Conservation (phyloP, 495 filamentous ascomycete species). For the Letharia columbiana region DNA sequence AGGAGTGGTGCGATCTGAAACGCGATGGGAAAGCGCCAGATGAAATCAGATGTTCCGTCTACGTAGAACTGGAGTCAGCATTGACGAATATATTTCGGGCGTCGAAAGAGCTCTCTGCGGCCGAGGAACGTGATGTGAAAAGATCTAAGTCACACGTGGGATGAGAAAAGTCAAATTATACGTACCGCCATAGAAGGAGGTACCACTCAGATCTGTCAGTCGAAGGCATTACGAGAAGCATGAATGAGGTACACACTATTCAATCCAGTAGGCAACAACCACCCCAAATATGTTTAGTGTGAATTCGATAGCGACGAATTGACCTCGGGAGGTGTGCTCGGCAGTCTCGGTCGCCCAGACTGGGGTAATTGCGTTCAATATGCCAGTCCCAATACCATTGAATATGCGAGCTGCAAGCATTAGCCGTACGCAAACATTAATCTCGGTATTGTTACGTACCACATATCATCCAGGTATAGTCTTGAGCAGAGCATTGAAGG, state of each 20-base stretch:
- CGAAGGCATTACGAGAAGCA: neutral
- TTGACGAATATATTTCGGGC: neutral
- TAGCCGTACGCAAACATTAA: neutral
- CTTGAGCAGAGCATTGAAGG: constrained; percentile 52
- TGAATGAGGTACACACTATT: constrained; percentile 41
- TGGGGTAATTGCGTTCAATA: constrained; percentile 58
- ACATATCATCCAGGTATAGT: constrained; percentile 62
- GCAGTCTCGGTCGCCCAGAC: constrained; percentile 61
- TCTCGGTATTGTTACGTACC: constrained; percentile 27
- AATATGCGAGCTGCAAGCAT: constrained; percentile 41
- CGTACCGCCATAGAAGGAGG: constrained; percentile 30
- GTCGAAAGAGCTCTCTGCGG: no score
- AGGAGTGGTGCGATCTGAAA: constrained; percentile 54
- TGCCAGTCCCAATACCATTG: constrained; percentile 62
- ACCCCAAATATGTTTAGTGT: constrained; percentile 60
- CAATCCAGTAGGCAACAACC: constrained; percentile 60
- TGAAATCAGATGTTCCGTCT: constrained; percentile 44
- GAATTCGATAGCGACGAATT: constrained; percentile 64
- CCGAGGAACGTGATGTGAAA: no score
- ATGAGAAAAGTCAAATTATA: neutral
- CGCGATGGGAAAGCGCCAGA: constrained; percentile 63
- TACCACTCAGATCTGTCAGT: neutral
- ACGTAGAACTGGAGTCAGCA: constrained; percentile 34
- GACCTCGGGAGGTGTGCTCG: constrained; percentile 57
- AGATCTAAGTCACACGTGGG: no score